These are phyloP conservation scores for Cicer cuneatum DNA, from an alignment of 306 rosid species.

Conservation along the genomic window DNA sequence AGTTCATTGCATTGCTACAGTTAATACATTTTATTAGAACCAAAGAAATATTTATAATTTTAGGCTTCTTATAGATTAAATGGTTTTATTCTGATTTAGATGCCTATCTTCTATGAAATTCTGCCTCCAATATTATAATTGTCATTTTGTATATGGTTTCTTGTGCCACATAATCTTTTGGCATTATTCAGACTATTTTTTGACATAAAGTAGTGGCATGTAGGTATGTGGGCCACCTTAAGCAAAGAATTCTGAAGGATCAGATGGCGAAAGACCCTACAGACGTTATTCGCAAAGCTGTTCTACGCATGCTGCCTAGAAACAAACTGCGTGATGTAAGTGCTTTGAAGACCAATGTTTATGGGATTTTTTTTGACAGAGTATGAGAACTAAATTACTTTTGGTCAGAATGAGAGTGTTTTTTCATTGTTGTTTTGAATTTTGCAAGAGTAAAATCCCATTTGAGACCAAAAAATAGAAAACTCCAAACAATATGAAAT, in stretches of 20 bases:
- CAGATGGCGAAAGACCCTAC: constrained; percentile 94
- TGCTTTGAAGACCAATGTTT: constrained; percentile 34
- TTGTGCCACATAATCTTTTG: constrained; percentile 20
- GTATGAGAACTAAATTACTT: background rate
- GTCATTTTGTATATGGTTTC: constrained; percentile 20
- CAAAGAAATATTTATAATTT: constrained; percentile 23
- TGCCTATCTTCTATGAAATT: constrained; percentile 11
- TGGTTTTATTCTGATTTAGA: constrained; percentile 37
- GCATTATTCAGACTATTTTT: constrained; percentile 12
- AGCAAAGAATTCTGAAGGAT: constrained; percentile 83
- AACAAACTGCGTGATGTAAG: constrained; percentile 92
- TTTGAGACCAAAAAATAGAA: background rate
- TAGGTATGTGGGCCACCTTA: constrained; percentile 89
- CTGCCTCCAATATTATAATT: constrained; percentile 17
- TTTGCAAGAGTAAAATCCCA: constrained; percentile 28
- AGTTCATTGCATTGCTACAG: constrained; percentile 36
- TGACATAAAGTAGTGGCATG: constrained; percentile 50
- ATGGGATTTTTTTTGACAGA: constrained; percentile 15
- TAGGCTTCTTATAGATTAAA: constrained; percentile 19
- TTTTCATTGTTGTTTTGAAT: constrained; percentile 5
- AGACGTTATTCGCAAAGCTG: constrained; percentile 95
- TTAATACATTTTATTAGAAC: constrained; percentile 17
- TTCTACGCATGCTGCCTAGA: constrained; percentile 91
- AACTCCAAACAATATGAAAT: background rate
- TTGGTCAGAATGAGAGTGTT: background rate